Percentiles rank a stretch among this genome's conserved stretches.
These are phyloP conservation scores for Cystobasidium tubakii DNA, from an alignment of 768 basidiomycete genomes.

Conservation along the genomic window DNA sequence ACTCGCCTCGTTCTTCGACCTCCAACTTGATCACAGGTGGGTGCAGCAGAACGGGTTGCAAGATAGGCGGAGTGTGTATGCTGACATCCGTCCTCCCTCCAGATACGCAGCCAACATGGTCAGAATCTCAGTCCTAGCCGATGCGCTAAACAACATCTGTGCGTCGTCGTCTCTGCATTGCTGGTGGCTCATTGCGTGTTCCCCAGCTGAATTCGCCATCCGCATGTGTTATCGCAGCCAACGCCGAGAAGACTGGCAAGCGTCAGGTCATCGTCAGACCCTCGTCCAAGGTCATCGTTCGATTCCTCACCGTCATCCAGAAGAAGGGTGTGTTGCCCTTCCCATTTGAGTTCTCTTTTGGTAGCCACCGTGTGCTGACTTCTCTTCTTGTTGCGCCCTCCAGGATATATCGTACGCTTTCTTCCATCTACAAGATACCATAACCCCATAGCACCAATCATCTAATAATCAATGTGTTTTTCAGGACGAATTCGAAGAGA, in stretches of 20 bases:
- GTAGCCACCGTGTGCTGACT: background rate
- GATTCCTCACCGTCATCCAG: constrained; percentile 97
- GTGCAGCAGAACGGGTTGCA: background rate
- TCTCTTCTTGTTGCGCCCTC: constrained; percentile 10
- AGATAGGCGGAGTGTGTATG: background rate
- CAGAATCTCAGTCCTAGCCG: constrained; percentile 77
- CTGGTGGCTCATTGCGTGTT: background rate
- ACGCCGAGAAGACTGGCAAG: constrained; percentile 98
- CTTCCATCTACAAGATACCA: background rate
- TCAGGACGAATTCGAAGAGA: constrained; percentile 61
- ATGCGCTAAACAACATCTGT: constrained; percentile 55
- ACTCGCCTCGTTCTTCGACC: background rate
- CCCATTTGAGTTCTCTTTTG: background rate
- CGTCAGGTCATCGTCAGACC: constrained; percentile 97
- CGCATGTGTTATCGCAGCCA: constrained; percentile 50
- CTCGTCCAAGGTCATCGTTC: constrained; percentile 94
- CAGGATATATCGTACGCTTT: constrained; percentile 31
- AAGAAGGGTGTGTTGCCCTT: constrained; percentile 69
- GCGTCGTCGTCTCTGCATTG: background rate
- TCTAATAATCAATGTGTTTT: background rate
- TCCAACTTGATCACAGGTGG: background rate
- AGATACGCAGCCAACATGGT: constrained; percentile 25
- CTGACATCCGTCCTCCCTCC: background rate
- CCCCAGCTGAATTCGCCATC: no score
- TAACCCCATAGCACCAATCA: background rate